Base-by-base conservation (phyloP, 768 basidiomycete species). In the Mycena vitilis region DNA sequence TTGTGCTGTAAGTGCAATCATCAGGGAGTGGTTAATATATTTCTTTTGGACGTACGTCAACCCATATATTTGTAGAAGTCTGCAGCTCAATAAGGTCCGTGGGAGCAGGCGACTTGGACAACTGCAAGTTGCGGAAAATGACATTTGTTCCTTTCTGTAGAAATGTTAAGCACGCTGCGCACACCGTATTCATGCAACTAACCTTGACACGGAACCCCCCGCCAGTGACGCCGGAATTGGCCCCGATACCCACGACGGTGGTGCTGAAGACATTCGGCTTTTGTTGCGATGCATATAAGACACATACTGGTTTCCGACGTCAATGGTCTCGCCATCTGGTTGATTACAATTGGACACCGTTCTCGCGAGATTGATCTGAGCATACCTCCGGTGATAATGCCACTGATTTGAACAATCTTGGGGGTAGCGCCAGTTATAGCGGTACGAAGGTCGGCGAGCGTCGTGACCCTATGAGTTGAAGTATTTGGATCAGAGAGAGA, bases 181-280 rank as follows among this genome's bases (percentile, higher is more conserved):
- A 40, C 37, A 30, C 22, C 40, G 25, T 22, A 8, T 40, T 22
- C 48, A 7, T 47, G 22, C 22, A 34, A 34, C 58, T 55, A 48
- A 23, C 70, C 66, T 71, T 71, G 63, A 71, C 66, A 45, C 70
- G 70, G 62, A 71, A 71, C 22, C 70, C 70, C 13, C 66, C 62
- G 16, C 70, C 70, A 6, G 70, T 71, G 3, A 71, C 48, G 42
- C 70, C 70, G 13, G 66, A 68, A 63, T 71, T 71, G 5, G 63
- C 36, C 4, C 66, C 70, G 37, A 68, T 47, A 1, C 69, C 69
- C 57, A 70, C 65, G 25, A 70, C 48, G 22, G 69, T 70, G 16
- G 69, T 70, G 64, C 69, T 70, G 34, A n/a, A 57, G 6, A 11
- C 13, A 25, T 30, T 62, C 34, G 38, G 59, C 25, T 5, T 11